Percentiles rank a stretch among this genome's conserved stretches.
phyloP scores from a whole-genome alignment of 345 rosid species.

The Lepidium didymum region DNA sequence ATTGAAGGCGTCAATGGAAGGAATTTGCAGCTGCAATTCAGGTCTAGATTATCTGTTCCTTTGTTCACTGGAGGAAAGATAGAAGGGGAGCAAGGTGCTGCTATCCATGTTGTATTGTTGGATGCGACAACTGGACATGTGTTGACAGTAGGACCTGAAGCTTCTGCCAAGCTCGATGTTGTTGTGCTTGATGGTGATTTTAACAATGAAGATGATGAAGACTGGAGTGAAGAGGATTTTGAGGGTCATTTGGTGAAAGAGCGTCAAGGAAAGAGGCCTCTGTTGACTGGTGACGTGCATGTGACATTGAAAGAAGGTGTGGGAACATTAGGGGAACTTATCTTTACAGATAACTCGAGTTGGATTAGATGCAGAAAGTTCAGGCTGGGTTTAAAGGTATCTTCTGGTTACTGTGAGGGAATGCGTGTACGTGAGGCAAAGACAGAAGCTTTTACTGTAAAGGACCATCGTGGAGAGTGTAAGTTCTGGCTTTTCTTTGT shows the following conservation, averaged over 20 bases:
- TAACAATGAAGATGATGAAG: conserved; percentile 71
- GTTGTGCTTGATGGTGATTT: conserved; percentile 97
- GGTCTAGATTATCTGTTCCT: conserved; percentile 81
- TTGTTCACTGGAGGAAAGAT: conserved; percentile 95
- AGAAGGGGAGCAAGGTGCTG: conserved; percentile 95
- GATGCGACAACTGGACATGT: conserved; percentile 64
- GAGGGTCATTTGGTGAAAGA: conserved; percentile 87
- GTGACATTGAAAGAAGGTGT: conserved; percentile 84
- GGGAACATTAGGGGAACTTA: conserved; percentile 91
- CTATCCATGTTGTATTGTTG: conserved; percentile 64
- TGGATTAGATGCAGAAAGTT: conserved; percentile 98
- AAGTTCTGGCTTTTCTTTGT: conserved; percentile 22
- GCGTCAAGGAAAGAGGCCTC: conserved; percentile 92
- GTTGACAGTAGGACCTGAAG: conserved; percentile 70
- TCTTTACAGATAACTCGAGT: conserved; percentile 92
- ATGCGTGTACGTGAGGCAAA: conserved; percentile 87
- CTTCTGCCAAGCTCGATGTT: conserved; percentile 63
- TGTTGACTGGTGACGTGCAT: conserved; percentile 82
- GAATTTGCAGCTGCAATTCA: conserved; percentile 76
- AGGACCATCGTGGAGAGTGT: conserved; percentile 98
- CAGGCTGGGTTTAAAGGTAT: conserved; percentile 79
- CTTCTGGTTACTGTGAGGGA: conserved; percentile 62
- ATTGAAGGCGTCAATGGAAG: conserved; percentile 77
- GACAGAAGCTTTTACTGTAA: conserved; percentile 93
- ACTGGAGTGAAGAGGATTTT: conserved; percentile 81